phyloP scores from a whole-genome alignment of 352 stramenopile genomes.

The Elongisporangium senticosum region DNA sequence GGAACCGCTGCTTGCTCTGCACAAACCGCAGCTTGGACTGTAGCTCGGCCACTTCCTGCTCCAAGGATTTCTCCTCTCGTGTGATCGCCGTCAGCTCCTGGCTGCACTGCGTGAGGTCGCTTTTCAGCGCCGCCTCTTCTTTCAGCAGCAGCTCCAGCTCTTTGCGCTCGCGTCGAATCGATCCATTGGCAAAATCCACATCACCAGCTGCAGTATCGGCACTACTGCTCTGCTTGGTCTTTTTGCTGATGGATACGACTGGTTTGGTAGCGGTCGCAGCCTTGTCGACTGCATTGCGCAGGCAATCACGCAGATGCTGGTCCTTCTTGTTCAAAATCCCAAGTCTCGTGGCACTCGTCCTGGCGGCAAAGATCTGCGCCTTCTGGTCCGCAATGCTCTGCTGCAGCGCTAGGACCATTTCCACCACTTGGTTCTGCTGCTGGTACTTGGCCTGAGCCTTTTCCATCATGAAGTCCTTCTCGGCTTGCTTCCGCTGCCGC shows the following conservation, averaged over 20 bases:
- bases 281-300: constrained; percentile 13
- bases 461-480: constrained; percentile 56
- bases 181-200: constrained; percentile 2
- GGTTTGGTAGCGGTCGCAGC: neutral
- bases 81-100: constrained; percentile 20
- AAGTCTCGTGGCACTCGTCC: constrained; percentile 28
- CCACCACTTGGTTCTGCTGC: constrained; percentile 41
- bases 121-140: constrained; percentile 25
- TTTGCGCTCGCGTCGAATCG: constrained; percentile 14
- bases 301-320: constrained; percentile 45
- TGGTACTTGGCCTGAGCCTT: constrained; percentile 60
- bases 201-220: constrained; percentile 1
- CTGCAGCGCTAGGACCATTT: constrained; percentile 51
- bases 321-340: constrained; percentile 59
- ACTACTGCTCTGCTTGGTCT: constrained; percentile 3
- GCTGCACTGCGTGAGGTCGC: constrained; percentile 26
- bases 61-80: constrained; percentile 21
- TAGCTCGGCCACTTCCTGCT: constrained; percentile 24
- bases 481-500: constrained; percentile 26
- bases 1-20: constrained; percentile 42
- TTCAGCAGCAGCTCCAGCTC: constrained; percentile 36
- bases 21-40: constrained; percentile 38
- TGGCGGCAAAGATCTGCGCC: constrained; percentile 28
- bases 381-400: constrained; percentile 31
- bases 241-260: neutral